Evolutionary conservation across 2,329 filamentous ascomycete species (phyloP).

Genomic region (Raffaelea arxii): DNA sequence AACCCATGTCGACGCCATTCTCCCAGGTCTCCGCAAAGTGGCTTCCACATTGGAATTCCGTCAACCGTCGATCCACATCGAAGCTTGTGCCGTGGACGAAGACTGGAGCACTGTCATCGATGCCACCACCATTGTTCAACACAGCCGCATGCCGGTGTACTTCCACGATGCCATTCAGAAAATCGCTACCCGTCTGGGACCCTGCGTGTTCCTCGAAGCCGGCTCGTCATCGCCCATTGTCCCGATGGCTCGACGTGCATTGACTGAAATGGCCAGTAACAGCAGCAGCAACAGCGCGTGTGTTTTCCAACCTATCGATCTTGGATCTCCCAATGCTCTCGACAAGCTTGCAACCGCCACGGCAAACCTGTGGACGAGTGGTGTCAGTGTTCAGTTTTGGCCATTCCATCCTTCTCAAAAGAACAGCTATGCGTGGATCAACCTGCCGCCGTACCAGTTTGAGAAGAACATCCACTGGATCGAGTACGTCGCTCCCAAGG

Average conservation of each 20-base stretch:
- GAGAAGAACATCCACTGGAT: constrained; percentile 27
- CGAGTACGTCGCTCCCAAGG: constrained; percentile 9
- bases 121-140: constrained; percentile 18
- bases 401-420: constrained; percentile 20
- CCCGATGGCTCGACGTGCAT: constrained; percentile 20
- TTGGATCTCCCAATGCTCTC: constrained; percentile 12
- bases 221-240: constrained; percentile 28
- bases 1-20: constrained; percentile 25
- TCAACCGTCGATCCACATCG: constrained; percentile 21
- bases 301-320: constrained; percentile 16
- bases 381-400: constrained; percentile 27
- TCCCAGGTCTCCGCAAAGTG: constrained; percentile 16
- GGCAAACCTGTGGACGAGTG: constrained; percentile 28
- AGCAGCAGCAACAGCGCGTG: neutral
- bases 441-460: constrained; percentile 31
- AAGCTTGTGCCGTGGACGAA: constrained; percentile 16
- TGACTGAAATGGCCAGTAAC: constrained; percentile 3
- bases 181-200: constrained; percentile 17
- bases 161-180: constrained; percentile 31
- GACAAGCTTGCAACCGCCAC: constrained; percentile 16
- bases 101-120: neutral
- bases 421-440: constrained; percentile 11
- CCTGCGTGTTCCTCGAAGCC: constrained; percentile 28
- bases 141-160: constrained; percentile 33
- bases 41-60: constrained; percentile 21